phyloP scores from a whole-genome alignment of 768 basidiomycete species.

The Collybiopsis luxurians region DNA sequence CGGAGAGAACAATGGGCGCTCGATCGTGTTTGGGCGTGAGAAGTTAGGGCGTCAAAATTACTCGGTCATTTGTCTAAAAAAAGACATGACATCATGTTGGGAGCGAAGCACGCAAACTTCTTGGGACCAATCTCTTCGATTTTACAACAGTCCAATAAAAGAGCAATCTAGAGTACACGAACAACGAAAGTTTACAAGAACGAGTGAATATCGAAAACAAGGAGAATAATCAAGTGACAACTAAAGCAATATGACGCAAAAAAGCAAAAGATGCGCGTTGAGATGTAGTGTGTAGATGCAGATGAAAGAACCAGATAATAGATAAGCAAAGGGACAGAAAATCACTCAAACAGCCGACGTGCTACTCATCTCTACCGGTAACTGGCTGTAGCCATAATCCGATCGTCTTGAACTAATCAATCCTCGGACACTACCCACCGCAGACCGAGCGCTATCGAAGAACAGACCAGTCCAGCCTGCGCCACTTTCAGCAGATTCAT shows the following conservation, averaged over 20 bases:
- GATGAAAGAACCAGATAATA: not conserved
- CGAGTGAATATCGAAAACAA: not conserved
- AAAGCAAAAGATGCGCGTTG: no score
- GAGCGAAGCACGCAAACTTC: no score
- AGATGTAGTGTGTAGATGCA: not conserved
- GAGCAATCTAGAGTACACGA: not conserved
- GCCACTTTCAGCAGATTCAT: conserved; percentile 39
- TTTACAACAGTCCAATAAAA: not conserved
- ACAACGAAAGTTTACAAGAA: not conserved
- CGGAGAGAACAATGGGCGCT: no score
- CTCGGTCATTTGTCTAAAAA: no score
- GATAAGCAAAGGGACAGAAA: no score
- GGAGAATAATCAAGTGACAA: not conserved
- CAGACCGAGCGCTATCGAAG: conserved; percentile 42
- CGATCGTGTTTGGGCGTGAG: no score
- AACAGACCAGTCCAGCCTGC: conserved; percentile 42
- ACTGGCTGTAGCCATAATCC: conserved; percentile 59
- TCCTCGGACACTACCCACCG: conserved; percentile 38
- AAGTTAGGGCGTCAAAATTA: no score
- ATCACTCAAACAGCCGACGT: conserved; percentile 3
- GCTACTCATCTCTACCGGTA: conserved; percentile 66
- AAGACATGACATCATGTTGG: no score
- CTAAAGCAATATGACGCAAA: not conserved
- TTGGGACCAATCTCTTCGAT: no score
- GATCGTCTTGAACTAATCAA: conserved; percentile 37